Conservation (phyloP, 257 asterid genomes). For the Eucommia ulmoides region DNA sequence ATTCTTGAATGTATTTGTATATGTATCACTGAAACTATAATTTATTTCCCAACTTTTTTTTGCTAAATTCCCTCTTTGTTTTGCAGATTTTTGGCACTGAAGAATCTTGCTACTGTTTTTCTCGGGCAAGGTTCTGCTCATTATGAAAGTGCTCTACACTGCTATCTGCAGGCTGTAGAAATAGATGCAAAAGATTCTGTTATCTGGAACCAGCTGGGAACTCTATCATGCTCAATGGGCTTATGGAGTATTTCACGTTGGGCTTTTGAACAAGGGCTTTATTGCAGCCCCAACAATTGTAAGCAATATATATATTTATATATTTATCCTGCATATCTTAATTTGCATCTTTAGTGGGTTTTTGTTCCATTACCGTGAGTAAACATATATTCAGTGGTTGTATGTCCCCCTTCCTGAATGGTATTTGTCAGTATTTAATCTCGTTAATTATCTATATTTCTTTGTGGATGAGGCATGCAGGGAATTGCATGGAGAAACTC, state of each 20-base stretch:
- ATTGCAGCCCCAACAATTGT: slow-evolving; percentile 96
- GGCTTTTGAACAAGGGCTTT: slow-evolving; percentile 97
- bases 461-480: slow-evolving; percentile 28
- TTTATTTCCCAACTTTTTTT: too few relatives aligned
- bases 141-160: slow-evolving; percentile 70
- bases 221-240: slow-evolving; percentile 94
- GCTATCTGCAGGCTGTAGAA: slow-evolving; percentile 97
- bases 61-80: slow-evolving; percentile 10
- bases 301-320: too few relatives aligned
- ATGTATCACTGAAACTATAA: neutral
- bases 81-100: slow-evolving; percentile 88
- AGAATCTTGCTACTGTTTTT: slow-evolving; percentile 82
- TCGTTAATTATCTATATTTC: too few relatives aligned
- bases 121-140: slow-evolving; percentile 62
- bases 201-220: slow-evolving; percentile 94
- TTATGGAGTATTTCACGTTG: slow-evolving; percentile 86
- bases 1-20: neutral
- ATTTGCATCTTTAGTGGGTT: too few relatives aligned
- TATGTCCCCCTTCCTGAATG: too few relatives aligned
- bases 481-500: slow-evolving; percentile 99
- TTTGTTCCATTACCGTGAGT: too few relatives aligned
- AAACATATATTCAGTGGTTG: too few relatives aligned
- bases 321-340: too few relatives aligned
- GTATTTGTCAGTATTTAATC: too few relatives aligned
- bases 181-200: slow-evolving; percentile 87